Evolutionary conservation across 176 grass and related monocot species (phyloP).

Genomic region (Carex scoparia): DNA sequence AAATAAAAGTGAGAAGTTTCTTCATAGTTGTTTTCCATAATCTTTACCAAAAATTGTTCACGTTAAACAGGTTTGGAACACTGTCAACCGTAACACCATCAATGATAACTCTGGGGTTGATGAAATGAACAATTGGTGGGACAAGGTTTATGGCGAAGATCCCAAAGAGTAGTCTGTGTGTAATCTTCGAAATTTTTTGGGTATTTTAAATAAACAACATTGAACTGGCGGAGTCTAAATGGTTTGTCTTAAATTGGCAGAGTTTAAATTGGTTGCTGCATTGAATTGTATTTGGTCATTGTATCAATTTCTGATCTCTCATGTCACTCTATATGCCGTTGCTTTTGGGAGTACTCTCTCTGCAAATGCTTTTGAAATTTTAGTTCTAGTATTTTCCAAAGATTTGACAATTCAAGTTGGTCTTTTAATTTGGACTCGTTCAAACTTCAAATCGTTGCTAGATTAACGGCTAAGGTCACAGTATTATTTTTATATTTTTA

Average conservation of each 20-base stretch:
- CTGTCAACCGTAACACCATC: background rate
- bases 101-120: background rate
- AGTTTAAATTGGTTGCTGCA: background rate
- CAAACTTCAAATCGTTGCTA: background rate
- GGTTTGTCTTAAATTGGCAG: background rate
- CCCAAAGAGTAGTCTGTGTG: background rate
- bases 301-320: background rate
- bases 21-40: background rate
- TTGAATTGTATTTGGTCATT: background rate
- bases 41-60: background rate
- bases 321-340: background rate
- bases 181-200: background rate
- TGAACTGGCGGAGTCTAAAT: background rate
- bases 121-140: constrained; percentile 13
- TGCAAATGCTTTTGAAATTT: too few species aligned
- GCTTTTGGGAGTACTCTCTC: background rate
- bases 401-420: background rate
- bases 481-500: background rate
- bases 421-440: background rate
- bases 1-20: background rate
- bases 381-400: background rate
- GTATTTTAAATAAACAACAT: background rate
- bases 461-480: background rate
- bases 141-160: background rate
- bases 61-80: background rate